A percentile compares a stretch with the other conserved stretches of the same genome.
Evolutionary conservation across 225 moss, liverwort and hornwort species (phyloP).

Genomic region (Thuidium tamariscinum): DNA sequence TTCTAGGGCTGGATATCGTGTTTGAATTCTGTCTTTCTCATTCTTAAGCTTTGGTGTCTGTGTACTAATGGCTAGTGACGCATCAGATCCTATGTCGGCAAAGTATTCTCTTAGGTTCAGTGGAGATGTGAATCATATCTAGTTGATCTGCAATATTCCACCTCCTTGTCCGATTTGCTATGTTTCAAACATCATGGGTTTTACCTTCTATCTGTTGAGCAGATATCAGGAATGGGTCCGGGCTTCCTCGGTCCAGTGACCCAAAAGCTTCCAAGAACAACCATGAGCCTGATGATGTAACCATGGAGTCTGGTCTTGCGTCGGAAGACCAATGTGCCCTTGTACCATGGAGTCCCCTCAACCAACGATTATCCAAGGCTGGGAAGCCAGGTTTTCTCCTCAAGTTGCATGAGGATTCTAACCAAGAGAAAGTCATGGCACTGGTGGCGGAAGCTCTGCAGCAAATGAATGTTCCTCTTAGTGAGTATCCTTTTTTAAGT

Average conservation of each 20-base stretch:
- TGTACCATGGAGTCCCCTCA: neutral
- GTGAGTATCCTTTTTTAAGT: constrained; percentile 35
- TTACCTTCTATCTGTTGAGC: constrained; percentile 22
- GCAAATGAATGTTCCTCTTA: constrained; percentile 26
- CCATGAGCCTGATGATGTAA: neutral
- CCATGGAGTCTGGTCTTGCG: constrained; percentile 1
- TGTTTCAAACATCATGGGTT: neutral
- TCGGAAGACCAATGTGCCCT: neutral
- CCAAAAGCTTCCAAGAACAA: neutral
- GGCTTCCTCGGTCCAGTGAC: neutral
- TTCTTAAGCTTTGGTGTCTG: neutral
- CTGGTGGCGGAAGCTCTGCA: constrained; percentile 17
- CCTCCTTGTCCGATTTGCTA: neutral
- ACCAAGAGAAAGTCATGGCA: constrained; percentile 8
- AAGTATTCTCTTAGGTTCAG: neutral
- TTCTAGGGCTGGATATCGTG: neutral
- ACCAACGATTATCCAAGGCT: neutral
- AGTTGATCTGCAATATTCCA: neutral
- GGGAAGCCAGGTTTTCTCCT: neutral
- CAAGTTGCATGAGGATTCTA: constrained; percentile 1
- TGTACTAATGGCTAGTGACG: neutral
- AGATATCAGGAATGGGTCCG: constrained; percentile 57
- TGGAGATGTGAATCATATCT: neutral
- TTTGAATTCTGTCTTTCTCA: neutral
- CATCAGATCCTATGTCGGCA: neutral